Conservation (phyloP, 306 rosid genomes). For the Cucurbita moschata region DNA sequence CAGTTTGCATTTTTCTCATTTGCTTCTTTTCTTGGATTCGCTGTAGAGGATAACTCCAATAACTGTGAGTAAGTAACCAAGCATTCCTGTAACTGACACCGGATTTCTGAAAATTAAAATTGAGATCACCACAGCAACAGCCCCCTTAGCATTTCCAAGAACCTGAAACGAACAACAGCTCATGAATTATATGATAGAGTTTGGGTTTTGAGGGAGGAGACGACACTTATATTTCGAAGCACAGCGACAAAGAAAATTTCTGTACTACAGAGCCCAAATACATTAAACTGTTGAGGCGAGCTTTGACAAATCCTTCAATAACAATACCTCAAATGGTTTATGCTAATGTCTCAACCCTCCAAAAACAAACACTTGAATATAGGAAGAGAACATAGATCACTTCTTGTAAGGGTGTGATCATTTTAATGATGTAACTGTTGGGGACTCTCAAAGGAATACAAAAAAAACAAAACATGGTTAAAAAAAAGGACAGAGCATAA, state of each 20-base stretch:
- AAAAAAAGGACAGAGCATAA: neutral
- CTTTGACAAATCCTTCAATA: neutral
- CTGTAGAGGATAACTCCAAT: slow-evolving; percentile 85
- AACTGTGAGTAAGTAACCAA: slow-evolving; percentile 86
- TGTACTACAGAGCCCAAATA: neutral
- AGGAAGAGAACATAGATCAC: neutral
- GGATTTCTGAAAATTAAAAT: slow-evolving; percentile 90
- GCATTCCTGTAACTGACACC: slow-evolving; percentile 96
- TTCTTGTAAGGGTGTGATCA: neutral
- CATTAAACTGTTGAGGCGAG: neutral
- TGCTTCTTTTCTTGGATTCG: slow-evolving; percentile 98
- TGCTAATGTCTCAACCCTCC: neutral
- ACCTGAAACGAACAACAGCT: slow-evolving; percentile 36
- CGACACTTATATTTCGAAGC: neutral
- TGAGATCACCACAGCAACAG: slow-evolving; percentile 96
- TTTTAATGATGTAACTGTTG: neutral
- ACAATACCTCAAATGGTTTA: neutral
- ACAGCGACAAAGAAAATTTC: neutral
- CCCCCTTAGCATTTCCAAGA: slow-evolving; percentile 98
- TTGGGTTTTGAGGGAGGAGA: neutral
- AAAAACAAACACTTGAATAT: neutral
- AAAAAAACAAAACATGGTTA: neutral
- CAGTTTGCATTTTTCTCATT: slow-evolving; percentile 31
- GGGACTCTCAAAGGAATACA: neutral
- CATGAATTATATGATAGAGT: neutral